Base-by-base conservation (phyloP, 495 filamentous ascomycete species). In the Neurospora sp. region DNA sequence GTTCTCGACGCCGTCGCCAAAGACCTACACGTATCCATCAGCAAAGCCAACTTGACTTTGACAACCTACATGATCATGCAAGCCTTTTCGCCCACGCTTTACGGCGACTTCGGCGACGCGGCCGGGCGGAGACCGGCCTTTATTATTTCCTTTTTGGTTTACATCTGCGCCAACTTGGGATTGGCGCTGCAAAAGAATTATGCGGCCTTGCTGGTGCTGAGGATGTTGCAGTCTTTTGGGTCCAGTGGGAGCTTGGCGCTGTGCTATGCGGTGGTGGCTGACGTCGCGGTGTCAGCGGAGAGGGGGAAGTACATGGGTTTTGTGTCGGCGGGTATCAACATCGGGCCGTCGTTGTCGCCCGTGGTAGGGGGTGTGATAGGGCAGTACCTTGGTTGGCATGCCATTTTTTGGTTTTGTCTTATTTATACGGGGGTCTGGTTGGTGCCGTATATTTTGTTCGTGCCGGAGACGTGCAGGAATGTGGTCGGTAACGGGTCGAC, bases 351-450 rank as follows among this genome's bases (percentile, higher is more conserved):
- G 0, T 72, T 92, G 5, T 89, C 88, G 2, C 90, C 90, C 0
- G 84, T 92, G 0, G 84, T 93, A 20, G 91, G 92, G 3, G 91
- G 91, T 0, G 73, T 92, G 0, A 80, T 93, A 1, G 82, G 85
- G 10, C 84, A 91, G 39, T 91, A 87, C 66, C 82, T 93, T 0
- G 90, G 89, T 0, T 94, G 91, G 92, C 78, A 88, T 35, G 84
- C 87, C 69, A 91, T 92, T 54, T 95, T 94, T 78, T 93, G 90
- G 90, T 93, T 93, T 74, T 83, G 92, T 39, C 83, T 86, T 69
- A 92, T 93, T 59, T 76, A 89, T 38, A 82, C 84, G 14, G 87
- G 83, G 0, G 81, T 82, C 23, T 89, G 85, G 78, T 79, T 89
- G 10, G 75, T 89, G 35, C 79, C 86, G 2, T 89, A 88, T 74